Percentiles rank a stretch among this genome's conserved stretches.
phyloP scores from a whole-genome alignment of 495 filamentous ascomycete genomes.

The Aspergillus mulundensis region DNA sequence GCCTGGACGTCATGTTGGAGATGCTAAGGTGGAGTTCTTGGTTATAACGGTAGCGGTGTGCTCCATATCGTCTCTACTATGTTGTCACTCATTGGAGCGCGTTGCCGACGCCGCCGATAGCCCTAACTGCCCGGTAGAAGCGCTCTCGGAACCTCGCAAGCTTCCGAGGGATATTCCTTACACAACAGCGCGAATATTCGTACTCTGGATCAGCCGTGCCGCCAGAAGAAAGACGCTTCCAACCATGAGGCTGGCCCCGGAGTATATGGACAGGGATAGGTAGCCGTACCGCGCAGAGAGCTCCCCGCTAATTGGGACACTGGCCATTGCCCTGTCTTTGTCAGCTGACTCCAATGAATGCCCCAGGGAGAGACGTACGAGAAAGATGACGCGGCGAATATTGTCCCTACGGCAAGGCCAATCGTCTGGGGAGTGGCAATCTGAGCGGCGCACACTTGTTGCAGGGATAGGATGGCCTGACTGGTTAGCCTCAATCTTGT shows the following conservation, averaged over 20 bases:
- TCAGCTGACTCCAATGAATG: slow-evolving; percentile 1
- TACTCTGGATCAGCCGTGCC: slow-evolving; percentile 24
- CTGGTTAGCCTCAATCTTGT: not conserved
- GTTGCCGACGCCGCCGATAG: too few species aligned
- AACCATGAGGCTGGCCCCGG: slow-evolving; percentile 29
- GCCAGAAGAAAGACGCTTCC: slow-evolving; percentile 25
- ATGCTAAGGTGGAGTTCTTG: too few species aligned
- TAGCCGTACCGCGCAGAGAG: slow-evolving; percentile 33
- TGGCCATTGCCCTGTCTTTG: slow-evolving; percentile 32
- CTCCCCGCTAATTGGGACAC: slow-evolving; percentile 34
- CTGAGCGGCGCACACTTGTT: slow-evolving; percentile 40
- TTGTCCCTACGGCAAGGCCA: slow-evolving; percentile 31
- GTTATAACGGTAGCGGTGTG: too few species aligned
- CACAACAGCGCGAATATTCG: slow-evolving; percentile 20
- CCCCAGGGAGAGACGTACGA: slow-evolving; percentile 24
- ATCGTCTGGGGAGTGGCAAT: slow-evolving; percentile 27
- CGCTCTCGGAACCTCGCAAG: too few species aligned
- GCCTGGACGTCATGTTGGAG: too few species aligned
- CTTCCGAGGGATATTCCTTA: slow-evolving; percentile 16
- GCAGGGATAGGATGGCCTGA: slow-evolving; percentile 36
- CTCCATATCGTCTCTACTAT: too few species aligned
- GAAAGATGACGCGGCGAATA: slow-evolving; percentile 31
- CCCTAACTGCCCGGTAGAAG: too few species aligned
- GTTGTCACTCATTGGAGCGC: too few species aligned
- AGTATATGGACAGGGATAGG: slow-evolving; percentile 32